These are phyloP conservation scores for Talaromyces islandicus DNA, from an alignment of 2,329 filamentous ascomycete genomes.

Conservation along the genomic window DNA sequence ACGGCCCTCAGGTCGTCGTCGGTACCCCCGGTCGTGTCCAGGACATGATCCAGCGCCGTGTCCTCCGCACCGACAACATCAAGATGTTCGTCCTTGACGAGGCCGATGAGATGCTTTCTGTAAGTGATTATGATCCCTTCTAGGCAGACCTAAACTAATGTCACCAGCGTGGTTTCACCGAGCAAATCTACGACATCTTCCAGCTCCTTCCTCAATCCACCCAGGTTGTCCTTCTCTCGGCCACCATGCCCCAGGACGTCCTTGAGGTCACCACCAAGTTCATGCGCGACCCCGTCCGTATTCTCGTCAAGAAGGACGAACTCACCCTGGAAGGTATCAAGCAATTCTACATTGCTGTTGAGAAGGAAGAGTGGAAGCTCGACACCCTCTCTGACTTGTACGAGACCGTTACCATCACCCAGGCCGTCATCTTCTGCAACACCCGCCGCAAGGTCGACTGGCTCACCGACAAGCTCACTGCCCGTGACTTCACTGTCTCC, in stretches of 20 bases:
- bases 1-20: conserved; percentile 94
- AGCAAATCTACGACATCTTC: conserved; percentile 99
- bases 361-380: conserved; percentile 99
- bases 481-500: conserved; percentile 97
- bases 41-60: conserved; percentile 98
- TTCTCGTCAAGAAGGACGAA: conserved; percentile 99
- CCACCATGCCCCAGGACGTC: conserved; percentile 98
- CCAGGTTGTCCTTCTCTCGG: conserved; percentile 95
- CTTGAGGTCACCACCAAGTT: conserved; percentile 99
- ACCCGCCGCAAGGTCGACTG: conserved; percentile 99
- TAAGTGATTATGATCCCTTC: conserved; percentile 15
- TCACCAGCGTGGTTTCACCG: conserved; percentile 84
- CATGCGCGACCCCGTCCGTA: conserved; percentile 98
- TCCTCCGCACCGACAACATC: conserved; percentile 94
- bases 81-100: conserved; percentile 99
- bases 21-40: conserved; percentile 98
- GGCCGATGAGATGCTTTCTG: conserved; percentile 89
- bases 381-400: conserved; percentile 98
- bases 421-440: conserved; percentile 99
- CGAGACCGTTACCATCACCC: conserved; percentile 98
- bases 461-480: conserved; percentile 98
- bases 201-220: conserved; percentile 96
- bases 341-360: conserved; percentile 99
- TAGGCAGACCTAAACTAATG: conserved; percentile 7
- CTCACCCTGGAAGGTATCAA: conserved; percentile 99